phyloP scores from a whole-genome alignment of 1,284 basidiomycete species.

The Ustilago trichophora region DNA sequence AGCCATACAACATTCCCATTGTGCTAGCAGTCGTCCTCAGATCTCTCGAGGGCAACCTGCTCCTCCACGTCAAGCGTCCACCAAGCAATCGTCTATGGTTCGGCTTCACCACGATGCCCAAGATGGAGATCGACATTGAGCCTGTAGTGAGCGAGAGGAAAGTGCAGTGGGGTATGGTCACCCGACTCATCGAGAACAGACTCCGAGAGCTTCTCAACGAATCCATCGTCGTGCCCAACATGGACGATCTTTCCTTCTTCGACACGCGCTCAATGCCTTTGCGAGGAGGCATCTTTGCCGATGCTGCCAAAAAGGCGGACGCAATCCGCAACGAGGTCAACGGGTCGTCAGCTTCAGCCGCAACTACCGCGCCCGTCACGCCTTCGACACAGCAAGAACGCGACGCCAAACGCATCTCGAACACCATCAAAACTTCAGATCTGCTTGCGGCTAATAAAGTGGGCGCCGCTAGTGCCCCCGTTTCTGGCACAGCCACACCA shows the following conservation, averaged over 20 bases:
- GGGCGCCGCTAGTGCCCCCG: constrained; percentile 34
- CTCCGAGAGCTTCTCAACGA: constrained; percentile 89
- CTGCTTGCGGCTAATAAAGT: constrained; percentile 25
- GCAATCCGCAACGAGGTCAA: constrained; percentile 5
- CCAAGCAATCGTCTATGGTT: constrained; percentile 97
- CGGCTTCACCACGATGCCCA: constrained; percentile 90
- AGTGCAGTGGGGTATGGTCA: constrained; percentile 90
- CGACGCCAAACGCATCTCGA: constrained; percentile 4
- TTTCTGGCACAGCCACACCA: constrained; percentile 37
- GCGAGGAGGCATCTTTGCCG: constrained; percentile 90
- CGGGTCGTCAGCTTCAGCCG: constrained; percentile 1
- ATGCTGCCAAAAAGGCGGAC: constrained; percentile 70
- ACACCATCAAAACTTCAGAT: constrained; percentile 19
- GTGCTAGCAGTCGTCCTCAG: constrained; percentile 84
- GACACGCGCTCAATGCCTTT: constrained; percentile 74
- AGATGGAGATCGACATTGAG: constrained; percentile 86
- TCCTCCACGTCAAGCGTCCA: constrained; percentile 91
- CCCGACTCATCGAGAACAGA: constrained; percentile 86
- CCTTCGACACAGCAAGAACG: constrained; percentile 5
- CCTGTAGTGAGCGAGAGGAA: constrained; percentile 90
- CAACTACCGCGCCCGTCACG: constrained; percentile 3
- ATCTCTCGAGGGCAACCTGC: constrained; percentile 87
- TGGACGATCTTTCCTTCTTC: constrained; percentile 97
- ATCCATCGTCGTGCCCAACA: constrained; percentile 92
- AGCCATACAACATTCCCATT: constrained; percentile 86